Evolutionary conservation across 2,329 filamentous ascomycete genomes (phyloP).

Genomic region (Cladosporium austrohemisphaericum): DNA sequence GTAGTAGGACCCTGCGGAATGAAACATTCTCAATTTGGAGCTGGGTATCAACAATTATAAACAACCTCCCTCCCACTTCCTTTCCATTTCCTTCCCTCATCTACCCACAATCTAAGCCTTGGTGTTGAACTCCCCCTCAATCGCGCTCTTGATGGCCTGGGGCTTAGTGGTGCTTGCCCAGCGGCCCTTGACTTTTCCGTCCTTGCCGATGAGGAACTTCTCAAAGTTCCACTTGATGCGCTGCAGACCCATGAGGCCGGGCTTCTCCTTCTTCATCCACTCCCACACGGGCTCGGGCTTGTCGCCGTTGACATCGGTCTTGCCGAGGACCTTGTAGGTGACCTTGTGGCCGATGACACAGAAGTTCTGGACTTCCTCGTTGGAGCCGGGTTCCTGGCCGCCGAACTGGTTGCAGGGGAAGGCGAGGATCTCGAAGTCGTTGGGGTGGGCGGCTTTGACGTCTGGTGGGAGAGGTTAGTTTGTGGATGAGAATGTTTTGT

Average conservation of each 20-base stretch:
- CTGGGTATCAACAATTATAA: too few relatives aligned
- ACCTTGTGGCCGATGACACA: constrained; percentile 95
- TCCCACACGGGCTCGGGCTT: constrained; percentile 73
- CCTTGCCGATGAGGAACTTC: constrained; percentile 86
- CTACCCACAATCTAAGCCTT: constrained; percentile 12
- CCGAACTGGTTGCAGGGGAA: constrained; percentile 99
- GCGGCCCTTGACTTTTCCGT: constrained; percentile 78
- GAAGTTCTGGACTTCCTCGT: constrained; percentile 61
- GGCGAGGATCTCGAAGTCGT: constrained; percentile 82
- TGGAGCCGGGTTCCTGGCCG: constrained; percentile 76
- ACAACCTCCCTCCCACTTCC: not conserved
- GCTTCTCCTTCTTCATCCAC: constrained; percentile 68
- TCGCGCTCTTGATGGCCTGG: constrained; percentile 69
- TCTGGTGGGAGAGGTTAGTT: constrained; percentile 27
- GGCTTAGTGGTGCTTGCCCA: constrained; percentile 91
- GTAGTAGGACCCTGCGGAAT: too few relatives aligned
- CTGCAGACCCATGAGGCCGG: constrained; percentile 84
- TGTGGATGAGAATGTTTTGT: not conserved
- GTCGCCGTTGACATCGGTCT: constrained; percentile 90
- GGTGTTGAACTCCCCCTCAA: constrained; percentile 64
- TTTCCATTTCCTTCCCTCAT: not conserved
- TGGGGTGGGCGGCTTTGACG: constrained; percentile 64
- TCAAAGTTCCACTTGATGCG: constrained; percentile 99
- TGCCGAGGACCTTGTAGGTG: constrained; percentile 83
- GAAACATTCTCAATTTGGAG: too few relatives aligned